A percentile compares a stretch with the other conserved stretches of the same genome.
Evolutionary conservation across 805 yeast species (phyloP).

Genomic region (Lipomyces kockii): DNA sequence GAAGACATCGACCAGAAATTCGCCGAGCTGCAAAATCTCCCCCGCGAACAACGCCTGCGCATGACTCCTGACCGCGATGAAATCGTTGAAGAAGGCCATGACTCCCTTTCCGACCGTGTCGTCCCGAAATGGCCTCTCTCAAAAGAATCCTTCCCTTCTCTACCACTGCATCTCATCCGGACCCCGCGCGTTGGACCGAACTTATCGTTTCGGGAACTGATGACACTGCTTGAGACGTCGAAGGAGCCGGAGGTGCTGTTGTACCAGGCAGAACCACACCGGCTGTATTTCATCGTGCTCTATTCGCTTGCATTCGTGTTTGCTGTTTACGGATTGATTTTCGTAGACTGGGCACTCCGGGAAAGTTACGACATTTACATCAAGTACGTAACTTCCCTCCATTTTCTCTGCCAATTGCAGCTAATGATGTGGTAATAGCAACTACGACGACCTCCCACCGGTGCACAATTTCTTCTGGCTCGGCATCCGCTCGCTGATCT

Average conservation of each 20-base stretch:
- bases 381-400: conserved; percentile 8
- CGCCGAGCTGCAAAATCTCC: conserved; percentile 1
- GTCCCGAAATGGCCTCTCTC: conserved; percentile 39
- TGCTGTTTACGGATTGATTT: conserved; percentile 67
- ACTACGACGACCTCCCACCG: conserved; percentile 53
- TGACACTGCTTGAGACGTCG: conserved; percentile 59
- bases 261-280: conserved; percentile 84
- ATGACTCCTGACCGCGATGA: conserved; percentile 36
- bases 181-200: conserved; percentile 71
- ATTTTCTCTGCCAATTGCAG: not conserved
- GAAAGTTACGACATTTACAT: conserved; percentile 44
- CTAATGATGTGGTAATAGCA: conserved; percentile 39
- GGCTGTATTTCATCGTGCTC: conserved; percentile 71
- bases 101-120: conserved; percentile 30
- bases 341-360: conserved; percentile 58
- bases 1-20: not conserved
- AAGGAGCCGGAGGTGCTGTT: conserved; percentile 66
- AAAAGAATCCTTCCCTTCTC: conserved; percentile 36
- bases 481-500: conserved; percentile 47
- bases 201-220: conserved; percentile 63
- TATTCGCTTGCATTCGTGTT: conserved; percentile 71
- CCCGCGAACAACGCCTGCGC: conserved; percentile 26
- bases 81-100: conserved; percentile 31
- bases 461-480: conserved; percentile 48
- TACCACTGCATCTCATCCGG: conserved; percentile 32